Evolutionary conservation across 2,329 filamentous ascomycete species (phyloP).

Genomic region (Colletotrichum orchidophilum): DNA sequence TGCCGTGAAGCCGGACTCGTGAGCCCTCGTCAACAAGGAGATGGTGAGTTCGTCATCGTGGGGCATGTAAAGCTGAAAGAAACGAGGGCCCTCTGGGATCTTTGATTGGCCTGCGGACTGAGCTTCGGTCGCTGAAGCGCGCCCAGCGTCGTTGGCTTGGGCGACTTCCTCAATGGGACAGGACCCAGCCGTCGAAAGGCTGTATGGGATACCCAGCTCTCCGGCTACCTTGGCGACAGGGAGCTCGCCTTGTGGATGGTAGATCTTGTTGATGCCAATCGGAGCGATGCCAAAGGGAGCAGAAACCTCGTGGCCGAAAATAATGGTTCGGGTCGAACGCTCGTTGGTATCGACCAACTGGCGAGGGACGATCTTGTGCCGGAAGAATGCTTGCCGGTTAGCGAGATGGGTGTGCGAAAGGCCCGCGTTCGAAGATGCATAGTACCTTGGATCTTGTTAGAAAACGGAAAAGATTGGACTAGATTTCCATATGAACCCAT

Average conservation of each 20-base stretch:
- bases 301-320: slow-evolving; percentile 68
- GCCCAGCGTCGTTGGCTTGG: slow-evolving; percentile 56
- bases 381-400: slow-evolving; percentile 72
- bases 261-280: slow-evolving; percentile 73
- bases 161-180: slow-evolving; percentile 67
- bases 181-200: slow-evolving; percentile 65
- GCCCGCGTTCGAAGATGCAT: slow-evolving; percentile 66
- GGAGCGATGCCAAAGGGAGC: slow-evolving; percentile 73
- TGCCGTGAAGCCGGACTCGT: slow-evolving; percentile 62
- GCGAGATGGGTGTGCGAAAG: slow-evolving; percentile 61
- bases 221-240: slow-evolving; percentile 67
- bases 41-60: slow-evolving; percentile 69
- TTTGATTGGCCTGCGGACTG: slow-evolving; percentile 15
- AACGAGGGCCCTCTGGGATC: slow-evolving; percentile 51
- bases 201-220: slow-evolving; percentile 69
- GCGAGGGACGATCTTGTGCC: slow-evolving; percentile 69
- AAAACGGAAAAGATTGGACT: too few relatives aligned
- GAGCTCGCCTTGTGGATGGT: slow-evolving; percentile 66
- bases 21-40: slow-evolving; percentile 64
- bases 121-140: not conserved
- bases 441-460: slow-evolving; percentile 47
- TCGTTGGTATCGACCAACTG: slow-evolving; percentile 67
- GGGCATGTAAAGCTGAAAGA: slow-evolving; percentile 72
- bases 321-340: slow-evolving; percentile 64
- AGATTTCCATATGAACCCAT: not conserved